Base-by-base conservation (phyloP, 129 eudicot genomes). In the Tagetes patula region DNA sequence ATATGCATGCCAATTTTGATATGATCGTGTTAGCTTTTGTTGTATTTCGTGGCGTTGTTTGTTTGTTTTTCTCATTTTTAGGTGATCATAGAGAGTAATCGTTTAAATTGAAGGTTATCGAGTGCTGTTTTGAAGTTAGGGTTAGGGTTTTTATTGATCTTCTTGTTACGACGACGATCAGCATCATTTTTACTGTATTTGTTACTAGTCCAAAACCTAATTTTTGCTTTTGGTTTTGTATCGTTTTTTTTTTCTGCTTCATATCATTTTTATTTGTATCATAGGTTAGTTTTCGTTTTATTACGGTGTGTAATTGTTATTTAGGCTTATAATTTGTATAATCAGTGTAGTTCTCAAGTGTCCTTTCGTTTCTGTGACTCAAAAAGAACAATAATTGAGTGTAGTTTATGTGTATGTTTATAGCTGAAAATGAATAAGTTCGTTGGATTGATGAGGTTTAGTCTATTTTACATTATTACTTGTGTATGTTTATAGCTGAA, bases 121-220 rank as follows among this genome's bases (percentile, higher is more conserved):
- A 14, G 58, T n/a, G 48, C 0, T 60, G 33, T 69, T 69, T n/a
- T 61, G 30, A 50, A 78, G 72, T 59, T 63, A 64, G 77, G 82
- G 82, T 71, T 78, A 78, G 73, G 81, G 71, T 69, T 77, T 47
- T 61, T 70, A 63, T 60, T 70, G 52, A 47, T 47, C 11, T 47
- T 30, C 42, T 11, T 48, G 6, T 63, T 32, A 37, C 2, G 78
- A 63, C 8, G 40, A 39, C 20, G 72, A 74, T 65, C 53, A 32
- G 65, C 65, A 11, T 12, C 31, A 2, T 66, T 55, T 47, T 76
- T 53, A 56, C 49, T 42, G 40, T 32, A n/a, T 40, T n/a, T 59
- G 0, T 74, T 33, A 34, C 38, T 50, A 3, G 49, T 52, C 10
- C 11, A 31, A 52, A 50, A 60, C 38, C 40, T 43, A 58, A 38